Percentiles rank a stretch among this genome's conserved stretches.
Evolutionary conservation across 306 rosid genomes (phyloP).

Genomic region (Cotoneaster glaucophyllus): DNA sequence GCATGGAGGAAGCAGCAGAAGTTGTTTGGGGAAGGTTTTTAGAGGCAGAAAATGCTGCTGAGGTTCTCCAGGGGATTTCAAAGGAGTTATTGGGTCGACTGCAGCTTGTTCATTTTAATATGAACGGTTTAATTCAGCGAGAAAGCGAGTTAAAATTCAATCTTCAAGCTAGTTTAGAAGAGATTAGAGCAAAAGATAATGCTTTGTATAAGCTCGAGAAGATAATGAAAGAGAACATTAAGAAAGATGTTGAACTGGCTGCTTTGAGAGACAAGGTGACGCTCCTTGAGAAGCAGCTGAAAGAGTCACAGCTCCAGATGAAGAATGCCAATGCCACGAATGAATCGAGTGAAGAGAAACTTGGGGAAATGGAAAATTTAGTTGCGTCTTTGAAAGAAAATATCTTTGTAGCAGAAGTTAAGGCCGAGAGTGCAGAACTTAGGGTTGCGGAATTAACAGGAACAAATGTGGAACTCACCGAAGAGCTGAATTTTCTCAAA

Average conservation of each 20-base stretch:
- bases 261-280: slow-evolving; percentile 56
- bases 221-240: slow-evolving; percentile 25
- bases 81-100: slow-evolving; percentile 63
- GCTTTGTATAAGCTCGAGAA: slow-evolving; percentile 43
- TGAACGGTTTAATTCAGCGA: slow-evolving; percentile 42
- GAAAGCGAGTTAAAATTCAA: slow-evolving; percentile 57
- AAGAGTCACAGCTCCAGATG: slow-evolving; percentile 36
- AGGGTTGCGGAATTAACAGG: slow-evolving; percentile 73
- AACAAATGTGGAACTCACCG: slow-evolving; percentile 75
- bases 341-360: slow-evolving; percentile 45
- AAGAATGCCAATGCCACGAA: slow-evolving; percentile 34
- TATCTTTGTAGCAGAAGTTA: slow-evolving; percentile 46
- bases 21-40: slow-evolving; percentile 96
- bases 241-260: slow-evolving; percentile 41
- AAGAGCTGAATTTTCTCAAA: slow-evolving; percentile 79
- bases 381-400: slow-evolving; percentile 58
- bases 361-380: slow-evolving; percentile 48
- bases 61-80: slow-evolving; percentile 75
- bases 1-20: slow-evolving; percentile 83
- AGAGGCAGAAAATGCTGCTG: slow-evolving; percentile 86
- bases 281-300: slow-evolving; percentile 43
- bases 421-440: slow-evolving; percentile 70
- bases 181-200: slow-evolving; percentile 47
- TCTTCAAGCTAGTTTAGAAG: slow-evolving; percentile 35
- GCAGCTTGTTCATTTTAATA: slow-evolving; percentile 62